A percentile compares a stretch with the other conserved stretches of the same genome.
phyloP scores from a whole-genome alignment of 1,284 basidiomycete species.

The Boletus coffeatus region DNA sequence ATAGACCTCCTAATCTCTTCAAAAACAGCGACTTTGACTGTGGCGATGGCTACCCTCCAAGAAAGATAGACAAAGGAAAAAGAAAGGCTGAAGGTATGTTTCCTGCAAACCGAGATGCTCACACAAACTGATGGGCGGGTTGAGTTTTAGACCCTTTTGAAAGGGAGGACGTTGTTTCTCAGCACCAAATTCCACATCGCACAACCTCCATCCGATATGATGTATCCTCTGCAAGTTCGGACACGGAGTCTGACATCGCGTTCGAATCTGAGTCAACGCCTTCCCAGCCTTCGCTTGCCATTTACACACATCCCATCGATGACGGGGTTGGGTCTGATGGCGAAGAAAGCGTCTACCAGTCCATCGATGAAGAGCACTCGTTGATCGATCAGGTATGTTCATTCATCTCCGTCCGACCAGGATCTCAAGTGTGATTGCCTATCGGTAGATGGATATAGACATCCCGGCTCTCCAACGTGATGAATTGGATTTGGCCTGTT shows the following conservation, averaged over 20 bases:
- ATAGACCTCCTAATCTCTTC: slow-evolving; percentile 18
- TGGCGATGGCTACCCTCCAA: slow-evolving; percentile 2
- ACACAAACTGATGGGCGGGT: neutral
- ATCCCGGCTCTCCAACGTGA: slow-evolving; percentile 5
- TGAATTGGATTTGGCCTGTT: slow-evolving; percentile 24
- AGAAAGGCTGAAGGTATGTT: slow-evolving; percentile 16
- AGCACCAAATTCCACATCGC: neutral
- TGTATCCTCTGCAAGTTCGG: slow-evolving; percentile 8
- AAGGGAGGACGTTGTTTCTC: neutral
- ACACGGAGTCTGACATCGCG: slow-evolving; percentile 1
- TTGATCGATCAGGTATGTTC: slow-evolving; percentile 15
- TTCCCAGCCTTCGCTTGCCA: slow-evolving; percentile 1
- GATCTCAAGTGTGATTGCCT: neutral
- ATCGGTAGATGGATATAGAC: slow-evolving; percentile 23
- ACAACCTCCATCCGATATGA: neutral
- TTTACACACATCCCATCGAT: neutral
- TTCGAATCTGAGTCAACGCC: slow-evolving; percentile 7
- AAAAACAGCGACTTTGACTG: neutral
- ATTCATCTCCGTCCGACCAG: neutral
- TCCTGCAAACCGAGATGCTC: neutral
- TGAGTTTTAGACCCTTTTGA: slow-evolving; percentile 11
- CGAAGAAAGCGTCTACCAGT: slow-evolving; percentile 19
- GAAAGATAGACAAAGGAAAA: slow-evolving; percentile 20
- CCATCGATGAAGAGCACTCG: slow-evolving; percentile 9
- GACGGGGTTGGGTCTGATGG: slow-evolving; percentile 5